Conservation (phyloP, 129 eudicot genomes). For the Lactuca saligna region DNA sequence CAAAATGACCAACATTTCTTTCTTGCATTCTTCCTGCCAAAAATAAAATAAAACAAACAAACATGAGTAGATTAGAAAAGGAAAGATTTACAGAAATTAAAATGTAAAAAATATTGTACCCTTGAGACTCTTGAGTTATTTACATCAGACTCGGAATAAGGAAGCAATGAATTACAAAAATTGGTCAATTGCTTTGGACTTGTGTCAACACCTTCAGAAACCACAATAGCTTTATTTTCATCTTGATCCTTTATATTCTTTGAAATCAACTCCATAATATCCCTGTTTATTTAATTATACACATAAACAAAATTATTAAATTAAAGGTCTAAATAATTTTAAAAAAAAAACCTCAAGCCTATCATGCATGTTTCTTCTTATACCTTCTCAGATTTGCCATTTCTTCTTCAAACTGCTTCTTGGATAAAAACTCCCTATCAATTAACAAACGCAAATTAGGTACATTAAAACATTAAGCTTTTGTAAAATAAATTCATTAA, state of each 20-base stretch:
- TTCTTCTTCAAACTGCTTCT: constrained; percentile 53
- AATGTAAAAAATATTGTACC: constrained; percentile 29
- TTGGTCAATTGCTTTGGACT: constrained; percentile 31
- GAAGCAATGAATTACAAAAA: constrained; percentile 30
- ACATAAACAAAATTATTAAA: neutral
- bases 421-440: constrained; percentile 42
- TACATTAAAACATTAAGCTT: neutral
- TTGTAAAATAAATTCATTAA: neutral
- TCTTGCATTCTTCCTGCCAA: constrained; percentile 54
- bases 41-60: neutral
- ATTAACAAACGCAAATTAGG: neutral
- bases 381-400: constrained; percentile 67
- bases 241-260: constrained; percentile 27
- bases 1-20: constrained; percentile 45
- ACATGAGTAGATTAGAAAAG: constrained; percentile 7
- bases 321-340: too few species aligned
- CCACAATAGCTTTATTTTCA: constrained; percentile 32
- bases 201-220: constrained; percentile 23
- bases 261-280: constrained; percentile 39
- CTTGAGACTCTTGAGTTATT: constrained; percentile 21
- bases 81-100: constrained; percentile 6
- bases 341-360: too few species aligned
- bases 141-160: constrained; percentile 31
- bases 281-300: constrained; percentile 40
- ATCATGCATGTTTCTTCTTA: too few species aligned